Conservation (phyloP, 2,329 filamentous ascomycete genomes). For the Dothideomycetes sp. region DNA sequence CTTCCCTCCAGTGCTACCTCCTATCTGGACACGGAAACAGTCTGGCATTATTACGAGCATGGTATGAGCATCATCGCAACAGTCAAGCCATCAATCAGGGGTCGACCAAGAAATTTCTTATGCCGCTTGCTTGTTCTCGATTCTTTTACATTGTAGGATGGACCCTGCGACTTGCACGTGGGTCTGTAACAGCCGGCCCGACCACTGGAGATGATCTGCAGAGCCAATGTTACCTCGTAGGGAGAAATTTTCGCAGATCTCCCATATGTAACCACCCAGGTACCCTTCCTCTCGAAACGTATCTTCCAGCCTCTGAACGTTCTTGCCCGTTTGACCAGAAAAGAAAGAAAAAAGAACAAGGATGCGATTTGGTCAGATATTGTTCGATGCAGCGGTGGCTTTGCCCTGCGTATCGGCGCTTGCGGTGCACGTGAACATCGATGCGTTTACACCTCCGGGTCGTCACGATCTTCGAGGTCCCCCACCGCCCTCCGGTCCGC, state of each 20-base stretch:
- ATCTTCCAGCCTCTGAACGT: neutral
- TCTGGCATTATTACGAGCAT: no score
- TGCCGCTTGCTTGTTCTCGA: no score
- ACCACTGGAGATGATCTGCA: slow-evolving; percentile 8
- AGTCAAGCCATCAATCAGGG: no score
- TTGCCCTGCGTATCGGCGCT: slow-evolving; percentile 4
- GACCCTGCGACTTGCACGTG: slow-evolving; percentile 1
- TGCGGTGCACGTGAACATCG: slow-evolving; percentile 1
- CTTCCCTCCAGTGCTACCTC: no score
- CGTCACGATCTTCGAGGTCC: neutral
- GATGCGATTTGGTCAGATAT: slow-evolving; percentile 5
- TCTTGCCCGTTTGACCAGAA: no score
- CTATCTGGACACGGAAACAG: no score
- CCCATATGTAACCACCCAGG: neutral
- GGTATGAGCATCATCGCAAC: no score
- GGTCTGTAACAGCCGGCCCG: no score
- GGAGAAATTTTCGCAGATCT: slow-evolving; percentile 7
- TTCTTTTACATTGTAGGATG: no score
- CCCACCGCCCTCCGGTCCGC: neutral
- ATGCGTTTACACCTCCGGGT: neutral
- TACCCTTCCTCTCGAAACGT: neutral
- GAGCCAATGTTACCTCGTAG: neutral
- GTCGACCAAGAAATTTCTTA: no score
- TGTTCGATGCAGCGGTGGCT: slow-evolving; percentile 7
- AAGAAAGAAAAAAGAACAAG: neutral